A percentile compares a stretch with the other conserved stretches of the same genome.
Evolutionary conservation across 176 grass and related monocot genomes (phyloP).

Genomic region (Calamus simplicifolius): DNA sequence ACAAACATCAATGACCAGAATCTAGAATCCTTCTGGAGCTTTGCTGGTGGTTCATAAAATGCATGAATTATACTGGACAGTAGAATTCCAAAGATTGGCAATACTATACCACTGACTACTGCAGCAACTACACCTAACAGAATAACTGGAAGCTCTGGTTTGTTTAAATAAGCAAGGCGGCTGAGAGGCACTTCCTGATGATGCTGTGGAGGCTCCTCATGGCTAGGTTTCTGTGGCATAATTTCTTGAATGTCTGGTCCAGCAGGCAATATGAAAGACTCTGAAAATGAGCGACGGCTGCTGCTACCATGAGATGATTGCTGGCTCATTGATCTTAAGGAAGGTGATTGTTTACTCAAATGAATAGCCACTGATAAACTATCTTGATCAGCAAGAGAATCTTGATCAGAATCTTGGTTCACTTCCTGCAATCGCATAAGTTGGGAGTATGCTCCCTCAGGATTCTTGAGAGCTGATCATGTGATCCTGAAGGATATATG

Average conservation of each 20-base stretch:
- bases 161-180: slow-evolving; percentile 59
- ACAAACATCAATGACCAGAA: slow-evolving; percentile 12
- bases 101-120: slow-evolving; percentile 55
- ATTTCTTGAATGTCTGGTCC: slow-evolving; percentile 16
- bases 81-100: slow-evolving; percentile 63
- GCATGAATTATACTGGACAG: slow-evolving; percentile 48
- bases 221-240: slow-evolving; percentile 9
- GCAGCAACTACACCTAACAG: slow-evolving; percentile 58
- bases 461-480: too few relatives aligned
- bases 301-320: not conserved
- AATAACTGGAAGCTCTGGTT: slow-evolving; percentile 66
- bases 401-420: slow-evolving; percentile 24
- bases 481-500: too few relatives aligned
- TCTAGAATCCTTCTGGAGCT: slow-evolving; percentile 42
- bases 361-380: too few relatives aligned
- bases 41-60: slow-evolving; percentile 51
- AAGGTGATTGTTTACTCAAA: not conserved
- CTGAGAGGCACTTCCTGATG: slow-evolving; percentile 43
- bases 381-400: slow-evolving; percentile 17
- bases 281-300: not conserved
- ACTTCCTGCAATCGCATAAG: too few relatives aligned
- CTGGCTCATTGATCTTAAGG: not conserved
- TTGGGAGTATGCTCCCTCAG: too few relatives aligned
- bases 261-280: slow-evolving; percentile 17
- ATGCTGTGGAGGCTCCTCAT: slow-evolving; percentile 10